phyloP scores from a whole-genome alignment of 176 grass and related monocot genomes.

The Cenchrus americanus region DNA sequence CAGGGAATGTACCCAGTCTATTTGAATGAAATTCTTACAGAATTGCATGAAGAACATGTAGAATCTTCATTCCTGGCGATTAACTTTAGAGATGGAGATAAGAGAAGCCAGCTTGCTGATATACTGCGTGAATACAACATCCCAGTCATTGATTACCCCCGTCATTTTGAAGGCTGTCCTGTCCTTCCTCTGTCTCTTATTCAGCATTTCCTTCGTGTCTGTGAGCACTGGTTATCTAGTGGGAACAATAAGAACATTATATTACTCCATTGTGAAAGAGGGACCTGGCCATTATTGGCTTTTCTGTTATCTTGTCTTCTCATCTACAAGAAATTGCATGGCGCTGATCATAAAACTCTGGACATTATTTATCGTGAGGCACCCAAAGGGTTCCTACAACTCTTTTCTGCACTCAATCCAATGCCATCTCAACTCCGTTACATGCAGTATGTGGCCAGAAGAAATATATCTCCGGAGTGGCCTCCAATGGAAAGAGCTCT shows the following conservation, averaged over 20 bases:
- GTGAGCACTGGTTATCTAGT: slow-evolving; percentile 75
- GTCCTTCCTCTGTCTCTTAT: slow-evolving; percentile 90
- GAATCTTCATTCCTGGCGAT: slow-evolving; percentile 87
- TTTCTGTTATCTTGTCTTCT: slow-evolving; percentile 92
- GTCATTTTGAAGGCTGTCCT: slow-evolving; percentile 95
- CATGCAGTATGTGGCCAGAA: slow-evolving; percentile 93
- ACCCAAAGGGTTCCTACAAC: slow-evolving; percentile 90
- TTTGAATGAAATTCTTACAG: slow-evolving; percentile 82
- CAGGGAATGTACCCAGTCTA: slow-evolving; percentile 87
- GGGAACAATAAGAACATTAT: slow-evolving; percentile 83
- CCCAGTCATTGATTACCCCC: slow-evolving; percentile 88
- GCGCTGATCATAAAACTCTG: slow-evolving; percentile 82
- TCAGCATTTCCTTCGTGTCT: slow-evolving; percentile 87
- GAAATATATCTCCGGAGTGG: slow-evolving; percentile 91
- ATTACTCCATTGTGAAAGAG: slow-evolving; percentile 94
- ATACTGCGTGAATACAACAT: slow-evolving; percentile 74
- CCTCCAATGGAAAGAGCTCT: slow-evolving; percentile 84
- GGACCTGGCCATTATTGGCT: slow-evolving; percentile 89
- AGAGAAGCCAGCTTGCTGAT: slow-evolving; percentile 84
- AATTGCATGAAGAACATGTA: slow-evolving; percentile 81
- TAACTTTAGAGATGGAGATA: slow-evolving; percentile 96
- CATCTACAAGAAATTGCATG: slow-evolving; percentile 84
- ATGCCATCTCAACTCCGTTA: slow-evolving; percentile 95
- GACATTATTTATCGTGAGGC: slow-evolving; percentile 91
- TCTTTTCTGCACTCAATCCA: slow-evolving; percentile 92